phyloP scores from a whole-genome alignment of 1,284 basidiomycete species.

The Sporisorium reilianum region DNA sequence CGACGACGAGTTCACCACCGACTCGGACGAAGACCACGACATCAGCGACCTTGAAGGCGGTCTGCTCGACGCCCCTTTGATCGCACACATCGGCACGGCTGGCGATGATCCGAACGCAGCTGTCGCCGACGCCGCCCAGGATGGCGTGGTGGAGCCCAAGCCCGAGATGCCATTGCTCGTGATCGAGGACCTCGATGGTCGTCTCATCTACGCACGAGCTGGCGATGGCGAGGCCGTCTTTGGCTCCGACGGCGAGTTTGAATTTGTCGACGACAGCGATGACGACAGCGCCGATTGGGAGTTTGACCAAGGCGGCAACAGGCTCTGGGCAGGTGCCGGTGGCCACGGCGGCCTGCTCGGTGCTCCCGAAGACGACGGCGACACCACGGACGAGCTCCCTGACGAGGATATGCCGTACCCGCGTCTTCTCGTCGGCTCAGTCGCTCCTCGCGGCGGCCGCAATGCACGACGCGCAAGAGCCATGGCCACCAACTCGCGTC shows the following conservation, averaged over 20 bases:
- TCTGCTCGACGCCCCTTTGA: conserved; percentile 57
- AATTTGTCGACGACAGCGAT: conserved; percentile 66
- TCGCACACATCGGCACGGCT: conserved; percentile 58
- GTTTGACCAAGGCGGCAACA: conserved; percentile 44
- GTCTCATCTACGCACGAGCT: conserved; percentile 67
- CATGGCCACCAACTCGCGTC: conserved; percentile 62
- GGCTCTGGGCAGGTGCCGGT: conserved; percentile 23
- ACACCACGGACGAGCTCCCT: conserved; percentile 68
- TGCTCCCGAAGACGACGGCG: conserved; percentile 61
- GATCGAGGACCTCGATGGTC: conserved; percentile 68
- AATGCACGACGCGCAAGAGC: conserved; percentile 64
- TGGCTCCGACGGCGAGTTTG: conserved; percentile 69
- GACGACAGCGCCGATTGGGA: conserved; percentile 60
- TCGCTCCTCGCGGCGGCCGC: conserved; percentile 65
- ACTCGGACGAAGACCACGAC: conserved; percentile 56
- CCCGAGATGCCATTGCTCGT: conserved; percentile 66
- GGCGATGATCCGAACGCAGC: conserved; percentile 16
- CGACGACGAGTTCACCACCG: conserved; percentile 55
- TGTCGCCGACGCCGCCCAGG: conserved; percentile 16
- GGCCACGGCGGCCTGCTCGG: conserved; percentile 28
- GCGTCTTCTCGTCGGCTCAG: conserved; percentile 65
- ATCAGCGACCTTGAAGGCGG: conserved; percentile 62
- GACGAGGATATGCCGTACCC: conserved; percentile 69
- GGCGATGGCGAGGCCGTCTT: conserved; percentile 69
- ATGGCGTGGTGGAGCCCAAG: conserved; percentile 19